These are phyloP conservation scores for Adiantum capillusveneris DNA, from an alignment of 75 land plant genomes.

Conservation along the genomic window DNA sequence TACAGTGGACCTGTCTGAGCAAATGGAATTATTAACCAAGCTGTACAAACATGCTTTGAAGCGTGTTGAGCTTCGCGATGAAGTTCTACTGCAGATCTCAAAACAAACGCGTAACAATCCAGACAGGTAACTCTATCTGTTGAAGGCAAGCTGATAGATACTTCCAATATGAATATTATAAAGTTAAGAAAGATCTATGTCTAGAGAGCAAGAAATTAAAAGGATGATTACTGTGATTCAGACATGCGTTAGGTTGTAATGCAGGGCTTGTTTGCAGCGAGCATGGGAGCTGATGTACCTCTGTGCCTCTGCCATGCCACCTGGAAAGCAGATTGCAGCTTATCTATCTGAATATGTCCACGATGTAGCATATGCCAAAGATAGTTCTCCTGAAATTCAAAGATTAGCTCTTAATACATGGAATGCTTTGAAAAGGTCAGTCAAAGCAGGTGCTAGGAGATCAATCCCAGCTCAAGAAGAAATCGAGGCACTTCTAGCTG, in stretches of 20 bases:
- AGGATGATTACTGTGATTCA: too few species aligned
- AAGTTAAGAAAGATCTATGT: neutral
- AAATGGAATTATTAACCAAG: conserved; percentile 61
- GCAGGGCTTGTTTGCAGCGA: conserved; percentile 57
- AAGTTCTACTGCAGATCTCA: conserved; percentile 73
- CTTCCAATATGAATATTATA: neutral
- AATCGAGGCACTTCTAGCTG: conserved; percentile 79
- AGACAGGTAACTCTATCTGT: conserved; percentile 56
- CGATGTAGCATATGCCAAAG: conserved; percentile 58
- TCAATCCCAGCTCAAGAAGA: too few species aligned
- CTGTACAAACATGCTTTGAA: conserved; percentile 88
- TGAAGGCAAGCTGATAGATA: too few species aligned
- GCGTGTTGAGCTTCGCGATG: conserved; percentile 90
- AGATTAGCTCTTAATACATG: conserved; percentile 66
- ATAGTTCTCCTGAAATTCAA: conserved; percentile 55
- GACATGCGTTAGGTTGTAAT: neutral
- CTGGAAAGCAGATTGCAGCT: conserved; percentile 81
- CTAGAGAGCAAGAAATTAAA: neutral
- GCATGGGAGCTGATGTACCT: conserved; percentile 93
- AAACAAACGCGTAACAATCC: conserved; percentile 92
- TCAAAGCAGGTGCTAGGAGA: conserved; percentile 86
- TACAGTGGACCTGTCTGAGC: conserved; percentile 59
- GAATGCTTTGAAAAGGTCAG: conserved; percentile 81
- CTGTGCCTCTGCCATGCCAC: conserved; percentile 91
- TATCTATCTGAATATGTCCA: conserved; percentile 90